These are phyloP conservation scores for Camelina neglecta DNA, from an alignment of 345 rosid species.

Conservation along the genomic window DNA sequence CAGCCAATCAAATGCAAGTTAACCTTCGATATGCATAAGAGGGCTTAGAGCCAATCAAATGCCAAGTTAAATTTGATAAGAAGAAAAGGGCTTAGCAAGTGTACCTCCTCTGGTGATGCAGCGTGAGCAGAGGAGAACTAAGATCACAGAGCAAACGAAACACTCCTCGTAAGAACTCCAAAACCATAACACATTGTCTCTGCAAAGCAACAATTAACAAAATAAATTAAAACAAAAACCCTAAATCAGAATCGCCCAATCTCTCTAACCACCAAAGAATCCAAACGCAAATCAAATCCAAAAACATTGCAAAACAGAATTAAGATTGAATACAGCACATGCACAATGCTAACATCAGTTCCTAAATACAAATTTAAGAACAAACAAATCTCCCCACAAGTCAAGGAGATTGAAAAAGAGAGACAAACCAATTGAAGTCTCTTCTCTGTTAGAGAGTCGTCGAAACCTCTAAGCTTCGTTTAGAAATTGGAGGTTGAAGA, in stretches of 20 bases:
- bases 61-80: constrained; percentile 2
- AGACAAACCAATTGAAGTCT: constrained; percentile 28
- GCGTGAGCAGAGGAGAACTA: constrained; percentile 20
- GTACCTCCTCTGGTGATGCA: constrained; percentile 20
- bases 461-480: constrained; percentile 17
- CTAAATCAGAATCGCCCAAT: constrained; percentile 44
- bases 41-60: constrained; percentile 14
- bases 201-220: constrained; percentile 21
- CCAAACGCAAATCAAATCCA: constrained; percentile 21
- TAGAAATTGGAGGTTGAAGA: constrained; percentile 24
- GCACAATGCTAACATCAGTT: constrained; percentile 43
- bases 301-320: constrained; percentile 30
- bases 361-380: constrained; percentile 1
- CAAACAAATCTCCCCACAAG: not conserved
- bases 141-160: constrained; percentile 28
- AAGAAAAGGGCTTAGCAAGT: constrained; percentile 21
- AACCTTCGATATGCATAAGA: not conserved
- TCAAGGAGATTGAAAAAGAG: not conserved
- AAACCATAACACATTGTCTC: constrained; percentile 45
- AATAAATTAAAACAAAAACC: constrained; percentile 45
- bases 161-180: constrained; percentile 8
- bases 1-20: not conserved
- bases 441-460: constrained; percentile 16
- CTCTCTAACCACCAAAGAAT: constrained; percentile 22
- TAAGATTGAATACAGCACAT: constrained; percentile 37